phyloP scores from a whole-genome alignment of 805 yeast genomes.

The Saturnispora quitensis region DNA sequence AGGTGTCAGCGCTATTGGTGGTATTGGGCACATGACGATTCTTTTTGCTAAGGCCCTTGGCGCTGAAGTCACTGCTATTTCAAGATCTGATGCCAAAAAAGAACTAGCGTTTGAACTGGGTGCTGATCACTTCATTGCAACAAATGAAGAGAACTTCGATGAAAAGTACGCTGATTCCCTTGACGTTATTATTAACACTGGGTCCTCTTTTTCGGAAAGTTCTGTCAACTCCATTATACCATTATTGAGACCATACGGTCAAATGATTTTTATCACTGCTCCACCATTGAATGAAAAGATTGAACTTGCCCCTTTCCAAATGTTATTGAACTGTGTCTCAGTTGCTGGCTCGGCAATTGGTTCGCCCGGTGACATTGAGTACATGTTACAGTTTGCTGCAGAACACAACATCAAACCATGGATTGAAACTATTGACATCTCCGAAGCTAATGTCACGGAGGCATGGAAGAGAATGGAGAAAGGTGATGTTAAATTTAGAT shows the following conservation, averaged over 20 bases:
- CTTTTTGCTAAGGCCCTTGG: constrained; percentile 51
- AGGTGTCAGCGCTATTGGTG: constrained; percentile 42
- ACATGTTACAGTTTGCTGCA: constrained; percentile 39
- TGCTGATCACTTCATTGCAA: constrained; percentile 46
- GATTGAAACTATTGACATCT: constrained; percentile 41
- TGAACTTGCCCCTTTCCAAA: constrained; percentile 27
- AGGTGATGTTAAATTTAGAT: constrained; percentile 46
- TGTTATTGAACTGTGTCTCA: constrained; percentile 26
- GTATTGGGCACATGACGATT: constrained; percentile 38
- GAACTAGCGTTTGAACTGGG: constrained; percentile 42
- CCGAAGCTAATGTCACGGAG: constrained; percentile 31
- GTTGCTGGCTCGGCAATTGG: constrained; percentile 34
- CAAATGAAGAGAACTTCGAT: constrained; percentile 39
- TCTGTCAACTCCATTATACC: constrained; percentile 19
- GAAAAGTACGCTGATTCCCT: constrained; percentile 26
- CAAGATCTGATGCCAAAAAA: constrained; percentile 42
- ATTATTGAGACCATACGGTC: constrained; percentile 27
- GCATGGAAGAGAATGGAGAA: constrained; percentile 38
- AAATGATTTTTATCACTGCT: constrained; percentile 23
- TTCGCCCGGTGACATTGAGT: constrained; percentile 34
- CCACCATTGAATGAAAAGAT: constrained; percentile 30
- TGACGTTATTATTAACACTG: constrained; percentile 43
- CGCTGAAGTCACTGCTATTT: constrained; percentile 49
- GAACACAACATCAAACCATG: constrained; percentile 38
- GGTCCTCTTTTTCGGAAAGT: constrained; percentile 31